phyloP scores from a whole-genome alignment of 2,329 filamentous ascomycete genomes.

The Trichoderma atroviride region DNA sequence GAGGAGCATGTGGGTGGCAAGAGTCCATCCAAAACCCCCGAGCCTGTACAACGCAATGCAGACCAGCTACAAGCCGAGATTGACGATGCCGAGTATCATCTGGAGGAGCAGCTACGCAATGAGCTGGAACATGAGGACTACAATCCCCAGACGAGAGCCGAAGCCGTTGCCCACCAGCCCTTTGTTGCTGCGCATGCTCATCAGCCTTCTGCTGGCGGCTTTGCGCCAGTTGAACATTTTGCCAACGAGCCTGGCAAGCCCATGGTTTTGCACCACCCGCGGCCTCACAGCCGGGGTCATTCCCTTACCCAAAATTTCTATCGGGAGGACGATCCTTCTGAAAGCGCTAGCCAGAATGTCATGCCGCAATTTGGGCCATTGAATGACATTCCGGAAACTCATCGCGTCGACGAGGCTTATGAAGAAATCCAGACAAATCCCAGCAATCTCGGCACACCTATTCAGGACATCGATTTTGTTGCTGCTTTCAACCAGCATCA shows the following conservation, averaged over 20 bases:
- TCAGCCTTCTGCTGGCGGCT: slow-evolving; percentile 53
- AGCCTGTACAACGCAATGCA: slow-evolving; percentile 50
- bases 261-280: slow-evolving; percentile 68
- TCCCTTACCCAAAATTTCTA: slow-evolving; percentile 70
- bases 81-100: slow-evolving; percentile 81
- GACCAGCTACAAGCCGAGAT: slow-evolving; percentile 85
- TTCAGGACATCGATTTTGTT: slow-evolving; percentile 51
- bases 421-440: slow-evolving; percentile 76
- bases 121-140: slow-evolving; percentile 80
- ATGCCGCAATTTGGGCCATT: slow-evolving; percentile 46
- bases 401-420: slow-evolving; percentile 56
- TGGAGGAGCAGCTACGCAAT: slow-evolving; percentile 77
- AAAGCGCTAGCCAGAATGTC: slow-evolving; percentile 43
- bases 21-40: slow-evolving; percentile 58
- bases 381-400: slow-evolving; percentile 45
- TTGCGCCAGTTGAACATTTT: slow-evolving; percentile 54
- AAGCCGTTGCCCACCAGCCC: slow-evolving; percentile 34
- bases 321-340: slow-evolving; percentile 55
- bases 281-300: slow-evolving; percentile 73
- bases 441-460: slow-evolving; percentile 69
- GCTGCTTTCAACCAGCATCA: slow-evolving; percentile 53
- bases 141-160: slow-evolving; percentile 60
- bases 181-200: slow-evolving; percentile 43
- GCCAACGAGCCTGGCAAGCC: slow-evolving; percentile 57
- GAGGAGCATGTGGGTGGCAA: slow-evolving; percentile 57